Evolutionary conservation across 768 basidiomycete genomes (phyloP), one percentile per base, ranked within the genome.

Genomic region (Erythrobasidium yunnanense): DNA sequence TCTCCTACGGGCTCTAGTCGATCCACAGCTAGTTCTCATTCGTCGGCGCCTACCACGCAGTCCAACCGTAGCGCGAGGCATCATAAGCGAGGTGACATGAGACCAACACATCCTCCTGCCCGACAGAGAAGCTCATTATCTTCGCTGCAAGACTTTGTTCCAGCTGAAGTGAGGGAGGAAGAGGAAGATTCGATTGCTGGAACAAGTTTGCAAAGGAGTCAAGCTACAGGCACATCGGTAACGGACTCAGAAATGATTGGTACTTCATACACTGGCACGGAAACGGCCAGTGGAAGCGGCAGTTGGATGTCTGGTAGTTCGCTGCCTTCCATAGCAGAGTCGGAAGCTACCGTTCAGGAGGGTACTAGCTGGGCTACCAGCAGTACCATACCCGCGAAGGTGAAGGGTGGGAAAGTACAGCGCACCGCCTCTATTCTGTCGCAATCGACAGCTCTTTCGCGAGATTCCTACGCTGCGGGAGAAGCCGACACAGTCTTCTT

Each of bases 121-220:
- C n/a, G 11, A 33, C 22, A 58, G 27, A 6, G 56, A 22, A 42
- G 25, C 35, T 58, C 56, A 4, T 25, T 58, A 4, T 42, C 35
- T 6, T 58, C 56, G 20, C 22, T 58, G 8, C 35, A 46, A 17
- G 56, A 58, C 7, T 58, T 58, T 46, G 56, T 58, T 2, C 35
- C 56, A 17, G 46, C 60, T 17, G 30, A 27, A 4, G 22, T 50
- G 47, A 23, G 30, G 7, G 47, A 8, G 20, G 8, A 30, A 8
- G 29, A 52, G 27, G 29, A 30, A 15, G 22, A 11, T 23, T 13
- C 8, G 50, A 15, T 8, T 8, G 50, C 11, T 22, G 15, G 8
- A 8, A 11, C 18, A 11, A 42, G 11, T 42, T 11, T n/a, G 11
- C 11, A 11, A 11, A 11, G 11, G 38, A 42, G 38, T 42, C 38